Evolutionary conservation across 306 rosid genomes (phyloP).

Genomic region (Vigna reflexopilosa): DNA sequence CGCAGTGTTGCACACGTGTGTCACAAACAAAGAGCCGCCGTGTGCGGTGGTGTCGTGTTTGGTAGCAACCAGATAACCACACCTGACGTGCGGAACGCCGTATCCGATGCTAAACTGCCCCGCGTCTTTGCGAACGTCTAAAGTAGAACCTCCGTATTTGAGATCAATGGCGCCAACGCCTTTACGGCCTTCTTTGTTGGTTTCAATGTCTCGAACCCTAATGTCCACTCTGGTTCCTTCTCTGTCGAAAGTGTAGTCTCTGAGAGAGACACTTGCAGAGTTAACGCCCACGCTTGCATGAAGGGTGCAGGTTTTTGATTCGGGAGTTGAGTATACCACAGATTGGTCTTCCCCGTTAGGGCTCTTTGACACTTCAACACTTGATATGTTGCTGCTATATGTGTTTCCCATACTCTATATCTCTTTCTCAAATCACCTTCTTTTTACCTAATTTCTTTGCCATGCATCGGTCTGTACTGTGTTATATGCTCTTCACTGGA

Average conservation of each 20-base stretch:
- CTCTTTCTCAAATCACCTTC: background rate
- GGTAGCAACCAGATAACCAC: background rate
- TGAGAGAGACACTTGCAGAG: background rate
- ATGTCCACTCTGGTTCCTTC: slow-evolving; percentile 17
- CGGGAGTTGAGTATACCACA: background rate
- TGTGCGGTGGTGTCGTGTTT: background rate
- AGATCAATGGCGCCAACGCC: background rate
- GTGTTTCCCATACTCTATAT: background rate
- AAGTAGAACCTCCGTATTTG: background rate
- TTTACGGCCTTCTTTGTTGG: background rate
- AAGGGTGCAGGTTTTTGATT: slow-evolving; percentile 4
- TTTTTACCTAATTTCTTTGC: background rate
- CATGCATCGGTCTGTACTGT: background rate
- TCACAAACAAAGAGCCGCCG: background rate
- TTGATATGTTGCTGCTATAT: background rate
- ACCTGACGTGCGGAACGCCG: background rate
- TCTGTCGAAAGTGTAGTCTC: slow-evolving; percentile 14
- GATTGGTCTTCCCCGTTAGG: background rate
- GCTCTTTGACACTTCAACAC: background rate
- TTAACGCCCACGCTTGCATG: background rate
- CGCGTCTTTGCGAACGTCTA: background rate
- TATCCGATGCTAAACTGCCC: background rate
- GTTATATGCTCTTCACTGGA: background rate
- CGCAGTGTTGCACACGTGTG: background rate
- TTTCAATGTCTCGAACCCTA: background rate